phyloP scores from a whole-genome alignment of 768 basidiomycete genomes.

The Pleurotus platypus region DNA sequence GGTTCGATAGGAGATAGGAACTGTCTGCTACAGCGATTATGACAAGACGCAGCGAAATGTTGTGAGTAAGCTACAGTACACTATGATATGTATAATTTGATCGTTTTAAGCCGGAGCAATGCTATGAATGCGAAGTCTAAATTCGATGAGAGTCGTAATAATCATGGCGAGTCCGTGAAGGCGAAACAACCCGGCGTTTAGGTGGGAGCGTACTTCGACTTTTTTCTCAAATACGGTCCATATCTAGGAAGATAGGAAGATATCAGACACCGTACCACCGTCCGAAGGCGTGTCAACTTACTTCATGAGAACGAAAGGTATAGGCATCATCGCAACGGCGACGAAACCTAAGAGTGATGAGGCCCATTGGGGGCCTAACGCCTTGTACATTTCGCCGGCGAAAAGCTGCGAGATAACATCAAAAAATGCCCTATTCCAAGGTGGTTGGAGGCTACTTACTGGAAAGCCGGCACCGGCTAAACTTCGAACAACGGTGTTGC shows the following conservation, averaged over 20 bases:
- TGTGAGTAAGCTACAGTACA: too few relatives aligned
- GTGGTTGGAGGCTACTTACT: constrained; percentile 19
- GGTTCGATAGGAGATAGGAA: too few relatives aligned
- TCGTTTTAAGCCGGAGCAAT: too few relatives aligned
- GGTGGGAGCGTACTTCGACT: constrained; percentile 40
- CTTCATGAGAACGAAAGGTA: constrained; percentile 44
- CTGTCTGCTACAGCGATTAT: too few relatives aligned
- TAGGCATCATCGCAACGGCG: constrained; percentile 48
- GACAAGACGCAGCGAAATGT: too few relatives aligned
- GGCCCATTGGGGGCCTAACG: constrained; percentile 52
- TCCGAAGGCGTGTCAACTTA: constrained; percentile 13
- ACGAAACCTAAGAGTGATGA: constrained; percentile 53
- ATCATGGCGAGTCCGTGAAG: background rate
- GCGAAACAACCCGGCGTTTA: background rate
- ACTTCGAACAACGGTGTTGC: constrained; percentile 49
- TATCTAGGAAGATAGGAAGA: too few relatives aligned
- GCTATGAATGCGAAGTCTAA: too few relatives aligned
- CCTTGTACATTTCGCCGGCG: constrained; percentile 49
- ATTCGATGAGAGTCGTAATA: too few relatives aligned
- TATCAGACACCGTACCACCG: too few relatives aligned
- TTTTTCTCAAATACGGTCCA: constrained; percentile 37
- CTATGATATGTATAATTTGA: too few relatives aligned
- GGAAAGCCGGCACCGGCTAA: constrained; percentile 52
- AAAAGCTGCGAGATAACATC: constrained; percentile 38
- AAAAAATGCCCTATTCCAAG: constrained; percentile 3